phyloP scores from a whole-genome alignment of 345 rosid genomes.

The Acer campestre region DNA sequence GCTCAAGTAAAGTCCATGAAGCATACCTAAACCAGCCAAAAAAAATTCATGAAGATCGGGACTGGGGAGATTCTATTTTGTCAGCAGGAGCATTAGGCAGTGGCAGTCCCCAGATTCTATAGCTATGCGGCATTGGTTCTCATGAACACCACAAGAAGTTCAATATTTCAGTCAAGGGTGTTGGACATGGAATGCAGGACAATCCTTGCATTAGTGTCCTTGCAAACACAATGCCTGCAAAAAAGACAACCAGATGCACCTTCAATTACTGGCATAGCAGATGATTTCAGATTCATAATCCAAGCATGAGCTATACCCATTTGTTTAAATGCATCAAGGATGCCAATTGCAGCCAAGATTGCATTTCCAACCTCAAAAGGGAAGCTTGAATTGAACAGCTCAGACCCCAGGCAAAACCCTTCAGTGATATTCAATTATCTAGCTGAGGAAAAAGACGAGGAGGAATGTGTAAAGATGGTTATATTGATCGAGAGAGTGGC shows the following conservation, averaged over 20 bases:
- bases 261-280: conserved; percentile 58
- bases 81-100: conserved; percentile 51
- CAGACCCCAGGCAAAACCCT: conserved; percentile 63
- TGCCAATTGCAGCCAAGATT: conserved; percentile 47
- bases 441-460: conserved; percentile 44
- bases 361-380: conserved; percentile 72
- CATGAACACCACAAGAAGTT: conserved; percentile 41
- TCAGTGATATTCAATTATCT: conserved; percentile 66
- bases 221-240: conserved; percentile 36
- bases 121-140: conserved; percentile 70
- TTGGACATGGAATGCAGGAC: conserved; percentile 61
- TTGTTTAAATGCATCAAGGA: conserved; percentile 45
- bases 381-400: conserved; percentile 47
- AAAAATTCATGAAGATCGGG: conserved; percentile 22
- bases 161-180: conserved; percentile 44
- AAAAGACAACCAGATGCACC: conserved; percentile 57
- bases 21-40: conserved; percentile 48
- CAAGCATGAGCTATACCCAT: conserved; percentile 51
- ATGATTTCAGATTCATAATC: conserved; percentile 48
- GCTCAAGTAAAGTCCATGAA: conserved; percentile 40
- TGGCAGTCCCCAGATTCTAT: conserved; percentile 71
- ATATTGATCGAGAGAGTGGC: conserved; percentile 52
- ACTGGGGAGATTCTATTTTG: conserved; percentile 46
- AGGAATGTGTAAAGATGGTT: conserved; percentile 56
- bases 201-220: conserved; percentile 55